Evolutionary conservation across 192 early-diverging fungal genomes (phyloP).

Genomic region (Coemansia sp.): DNA sequence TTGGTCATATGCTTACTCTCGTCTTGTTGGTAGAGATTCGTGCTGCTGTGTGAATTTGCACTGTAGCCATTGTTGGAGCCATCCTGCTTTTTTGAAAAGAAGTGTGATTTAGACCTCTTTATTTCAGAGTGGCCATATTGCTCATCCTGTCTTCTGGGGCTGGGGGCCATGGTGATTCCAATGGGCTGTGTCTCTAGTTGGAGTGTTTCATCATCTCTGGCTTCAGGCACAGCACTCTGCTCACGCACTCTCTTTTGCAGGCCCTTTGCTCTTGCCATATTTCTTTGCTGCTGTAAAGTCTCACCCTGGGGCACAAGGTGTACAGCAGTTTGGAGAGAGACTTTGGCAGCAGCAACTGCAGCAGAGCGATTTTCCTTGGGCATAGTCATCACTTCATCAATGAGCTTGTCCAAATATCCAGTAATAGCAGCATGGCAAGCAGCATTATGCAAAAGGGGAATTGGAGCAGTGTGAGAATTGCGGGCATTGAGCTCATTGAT

Average conservation of each 20-base stretch:
- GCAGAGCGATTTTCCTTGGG: conserved; percentile 13
- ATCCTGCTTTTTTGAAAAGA: conserved; percentile 11
- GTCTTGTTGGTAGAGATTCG: background rate
- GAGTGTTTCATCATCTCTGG: background rate
- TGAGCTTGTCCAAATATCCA: conserved; percentile 4
- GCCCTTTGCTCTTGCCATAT: background rate
- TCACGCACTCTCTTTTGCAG: conserved; percentile 9
- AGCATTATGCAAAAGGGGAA: background rate
- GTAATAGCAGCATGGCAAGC: background rate
- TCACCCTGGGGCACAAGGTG: background rate
- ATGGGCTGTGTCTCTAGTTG: background rate
- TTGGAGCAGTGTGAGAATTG: background rate
- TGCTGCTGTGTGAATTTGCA: background rate
- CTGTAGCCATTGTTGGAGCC: no score
- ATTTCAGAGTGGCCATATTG: conserved; percentile 5
- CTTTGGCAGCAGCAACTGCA: background rate
- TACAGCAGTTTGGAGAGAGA: background rate
- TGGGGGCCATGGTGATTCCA: background rate
- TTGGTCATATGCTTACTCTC: background rate
- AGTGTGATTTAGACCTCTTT: conserved; percentile 24
- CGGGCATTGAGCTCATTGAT: conserved; percentile 12
- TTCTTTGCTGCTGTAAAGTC: background rate
- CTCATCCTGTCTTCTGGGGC: background rate
- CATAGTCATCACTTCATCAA: conserved; percentile 24
- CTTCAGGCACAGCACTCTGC: background rate